Conservation (phyloP, 345 rosid species). For the Clausena lansium region DNA sequence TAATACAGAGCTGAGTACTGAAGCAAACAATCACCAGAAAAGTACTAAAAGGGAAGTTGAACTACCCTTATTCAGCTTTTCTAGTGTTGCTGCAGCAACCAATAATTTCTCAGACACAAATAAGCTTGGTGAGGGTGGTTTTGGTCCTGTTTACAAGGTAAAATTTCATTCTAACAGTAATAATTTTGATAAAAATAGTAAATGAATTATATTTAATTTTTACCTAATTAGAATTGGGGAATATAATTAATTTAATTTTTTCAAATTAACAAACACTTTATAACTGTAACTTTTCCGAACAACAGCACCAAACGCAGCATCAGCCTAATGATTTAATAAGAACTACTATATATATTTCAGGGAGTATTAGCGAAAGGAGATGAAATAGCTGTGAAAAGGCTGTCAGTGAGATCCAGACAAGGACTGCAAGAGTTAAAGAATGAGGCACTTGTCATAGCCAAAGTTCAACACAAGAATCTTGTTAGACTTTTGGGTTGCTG, state of each 20-base stretch:
- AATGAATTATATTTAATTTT: no score
- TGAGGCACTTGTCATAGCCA: neutral
- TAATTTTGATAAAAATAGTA: no score
- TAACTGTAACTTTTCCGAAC: no score
- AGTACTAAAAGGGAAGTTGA: conserved; percentile 18
- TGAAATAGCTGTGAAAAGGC: neutral
- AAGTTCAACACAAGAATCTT: neutral
- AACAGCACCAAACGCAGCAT: no score
- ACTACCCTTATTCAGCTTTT: conserved; percentile 28
- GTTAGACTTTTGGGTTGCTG: no score
- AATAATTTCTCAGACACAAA: conserved; percentile 27
- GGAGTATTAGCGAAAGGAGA: neutral
- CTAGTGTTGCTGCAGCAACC: conserved; percentile 29
- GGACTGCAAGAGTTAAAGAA: neutral
- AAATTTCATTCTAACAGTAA: neutral
- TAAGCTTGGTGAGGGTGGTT: conserved; percentile 40
- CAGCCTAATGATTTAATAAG: no score
- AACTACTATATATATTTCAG: neutral
- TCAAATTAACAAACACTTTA: no score
- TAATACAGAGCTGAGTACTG: neutral
- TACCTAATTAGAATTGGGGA: no score
- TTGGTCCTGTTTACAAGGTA: conserved; percentile 33
- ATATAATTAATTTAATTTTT: no score
- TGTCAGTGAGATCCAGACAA: neutral
- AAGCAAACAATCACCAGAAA: no score